Evolutionary conservation across 345 rosid species (phyloP).

Genomic region (Pseudoturritis turrita): DNA sequence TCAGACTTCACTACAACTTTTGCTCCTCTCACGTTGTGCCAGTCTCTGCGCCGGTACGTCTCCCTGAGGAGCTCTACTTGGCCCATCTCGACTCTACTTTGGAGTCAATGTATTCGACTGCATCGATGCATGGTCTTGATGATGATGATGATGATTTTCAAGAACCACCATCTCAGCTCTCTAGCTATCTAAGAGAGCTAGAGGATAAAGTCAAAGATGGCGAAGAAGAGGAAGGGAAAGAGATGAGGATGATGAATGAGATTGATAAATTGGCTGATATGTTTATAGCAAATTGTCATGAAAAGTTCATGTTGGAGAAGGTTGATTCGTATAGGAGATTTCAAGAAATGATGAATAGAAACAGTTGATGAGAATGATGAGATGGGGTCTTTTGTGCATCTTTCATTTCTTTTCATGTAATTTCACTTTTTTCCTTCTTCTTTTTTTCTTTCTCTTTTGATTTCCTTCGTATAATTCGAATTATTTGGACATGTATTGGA

Average conservation of each 20-base stretch:
- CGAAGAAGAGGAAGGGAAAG: slow-evolving; percentile 9
- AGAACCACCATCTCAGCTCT: slow-evolving; percentile 43
- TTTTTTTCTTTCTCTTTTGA: not conserved
- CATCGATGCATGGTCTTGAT: not conserved
- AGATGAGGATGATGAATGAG: slow-evolving; percentile 38
- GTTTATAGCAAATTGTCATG: slow-evolving; percentile 82
- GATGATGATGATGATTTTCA: slow-evolving; percentile 8
- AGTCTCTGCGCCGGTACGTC: slow-evolving; percentile 43
- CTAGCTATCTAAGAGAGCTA: slow-evolving; percentile 60
- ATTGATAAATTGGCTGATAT: slow-evolving; percentile 75
- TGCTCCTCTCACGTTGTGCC: slow-evolving; percentile 78
- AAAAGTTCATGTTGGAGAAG: slow-evolving; percentile 89
- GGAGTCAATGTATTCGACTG: slow-evolving; percentile 38
- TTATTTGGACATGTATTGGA: not conserved
- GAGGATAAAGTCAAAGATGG: slow-evolving; percentile 43
- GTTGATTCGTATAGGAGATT: slow-evolving; percentile 92
- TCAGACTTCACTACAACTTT: slow-evolving; percentile 88
- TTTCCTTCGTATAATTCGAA: not conserved
- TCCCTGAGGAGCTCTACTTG: slow-evolving; percentile 33
- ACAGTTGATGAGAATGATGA: slow-evolving; percentile 46
- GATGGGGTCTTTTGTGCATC: not conserved
- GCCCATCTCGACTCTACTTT: slow-evolving; percentile 50
- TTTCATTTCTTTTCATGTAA: slow-evolving; percentile 25
- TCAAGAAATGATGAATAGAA: slow-evolving; percentile 73
- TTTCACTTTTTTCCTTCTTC: not conserved